Base-by-base conservation (phyloP, 1,139 yeast genomes). In the Zhuliangozyma parablackwelliae region DNA sequence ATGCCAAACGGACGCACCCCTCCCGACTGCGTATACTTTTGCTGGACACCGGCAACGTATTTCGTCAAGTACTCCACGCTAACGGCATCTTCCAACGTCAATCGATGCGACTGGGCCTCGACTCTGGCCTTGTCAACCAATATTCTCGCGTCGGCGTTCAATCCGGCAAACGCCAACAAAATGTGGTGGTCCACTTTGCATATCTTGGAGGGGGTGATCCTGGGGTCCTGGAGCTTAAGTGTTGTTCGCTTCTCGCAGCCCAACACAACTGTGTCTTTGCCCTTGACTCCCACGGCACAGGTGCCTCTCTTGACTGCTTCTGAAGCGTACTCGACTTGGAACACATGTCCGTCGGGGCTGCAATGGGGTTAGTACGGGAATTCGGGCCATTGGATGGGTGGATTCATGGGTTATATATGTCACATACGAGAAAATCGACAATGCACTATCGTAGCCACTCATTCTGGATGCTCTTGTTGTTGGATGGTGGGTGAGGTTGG, bases 401-500 rank as follows among this genome's bases (percentile, higher is more conserved):
- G 8, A 2, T 12, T 26, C 10, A 27, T 31, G 12, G 21, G 23
- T 12, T 26, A 12, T 28, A 11, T 12, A 20, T 32, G 10, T 20
- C 31, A 79, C 90, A 55, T 79, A 84, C 85, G 96, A 88, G 69
- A 92, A 92, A 63, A 92, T 95, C 43, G 97, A 90, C 56, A 92
- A 78, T 44, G 98, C 98, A 77, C 98, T 82, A 67, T 92, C 98
- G 96, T 92, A 92, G 45, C 98, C 97, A 75, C 97, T 87, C 98
- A 92, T 53, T 32, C 12, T 37, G 29, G 24, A 20, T 26, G 28
- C 12, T 30, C 35, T 35, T 21, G 30, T 31, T 23, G 16, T 16
- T 23, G 7, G 24, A 9, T 23, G 24, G 24, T 23, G 24, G 24
- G 7, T 16, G 16, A 16, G 16, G 16, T 16, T 16, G 3, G 16